Evolutionary conservation across 345 rosid genomes (phyloP).

Genomic region (Rhizophora mangle): DNA sequence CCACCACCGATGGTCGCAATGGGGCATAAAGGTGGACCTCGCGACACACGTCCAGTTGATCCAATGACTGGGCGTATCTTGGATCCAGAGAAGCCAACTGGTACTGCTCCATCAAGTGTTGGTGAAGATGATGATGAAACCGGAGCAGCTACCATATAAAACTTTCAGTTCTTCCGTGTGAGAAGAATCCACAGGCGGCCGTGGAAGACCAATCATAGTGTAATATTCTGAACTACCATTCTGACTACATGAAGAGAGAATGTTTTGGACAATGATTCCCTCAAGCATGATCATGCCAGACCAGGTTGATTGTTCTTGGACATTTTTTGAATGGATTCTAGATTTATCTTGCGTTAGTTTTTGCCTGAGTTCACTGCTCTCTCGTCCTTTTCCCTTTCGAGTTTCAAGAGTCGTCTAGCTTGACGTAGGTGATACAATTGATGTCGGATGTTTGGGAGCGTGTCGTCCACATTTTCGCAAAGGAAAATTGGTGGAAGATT

Average conservation of each 20-base stretch:
- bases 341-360: too few relatives aligned
- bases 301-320: neutral
- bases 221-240: neutral
- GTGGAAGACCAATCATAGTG: too few relatives aligned
- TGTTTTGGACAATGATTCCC: neutral
- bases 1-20: slow-evolving; percentile 85
- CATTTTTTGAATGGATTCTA: too few relatives aligned
- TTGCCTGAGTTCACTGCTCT: too few relatives aligned
- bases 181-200: neutral
- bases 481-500: too few relatives aligned
- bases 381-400: too few relatives aligned
- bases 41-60: slow-evolving; percentile 67
- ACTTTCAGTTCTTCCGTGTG: neutral
- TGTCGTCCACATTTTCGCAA: too few relatives aligned
- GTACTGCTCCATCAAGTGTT: slow-evolving; percentile 15
- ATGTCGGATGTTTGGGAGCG: too few relatives aligned
- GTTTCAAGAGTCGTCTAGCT: too few relatives aligned
- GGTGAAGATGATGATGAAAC: slow-evolving; percentile 4
- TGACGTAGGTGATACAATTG: too few relatives aligned
- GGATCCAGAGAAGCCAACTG: slow-evolving; percentile 33
- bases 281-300: slow-evolving; percentile 20
- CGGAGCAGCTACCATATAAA: slow-evolving; percentile 7
- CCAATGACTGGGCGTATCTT: slow-evolving; percentile 70
- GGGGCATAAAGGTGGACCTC: slow-evolving; percentile 78
- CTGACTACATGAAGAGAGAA: neutral